These are phyloP conservation scores for Rhizopogon vulgaris DNA, from an alignment of 768 basidiomycete genomes.

Conservation along the genomic window DNA sequence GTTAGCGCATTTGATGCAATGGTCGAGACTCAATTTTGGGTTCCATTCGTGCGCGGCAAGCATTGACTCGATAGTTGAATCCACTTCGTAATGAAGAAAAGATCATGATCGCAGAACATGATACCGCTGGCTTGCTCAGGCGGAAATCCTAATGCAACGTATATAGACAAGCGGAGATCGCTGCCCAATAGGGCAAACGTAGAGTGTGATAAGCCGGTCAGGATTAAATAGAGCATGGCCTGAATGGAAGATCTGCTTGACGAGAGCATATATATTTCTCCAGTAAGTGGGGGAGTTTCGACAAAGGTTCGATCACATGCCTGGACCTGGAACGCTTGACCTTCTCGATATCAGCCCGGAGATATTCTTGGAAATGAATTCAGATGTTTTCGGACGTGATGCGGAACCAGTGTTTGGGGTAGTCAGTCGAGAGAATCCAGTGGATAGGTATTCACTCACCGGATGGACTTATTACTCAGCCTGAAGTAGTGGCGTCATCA, in stretches of 20 bases:
- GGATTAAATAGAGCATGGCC: neutral
- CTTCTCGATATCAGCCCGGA: neutral
- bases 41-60: neutral
- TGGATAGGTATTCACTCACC: neutral
- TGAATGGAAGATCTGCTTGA: neutral
- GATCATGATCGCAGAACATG: neutral
- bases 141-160: conserved; percentile 26
- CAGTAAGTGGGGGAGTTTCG: neutral
- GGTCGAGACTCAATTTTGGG: neutral
- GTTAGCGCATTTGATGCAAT: neutral
- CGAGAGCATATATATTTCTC: neutral
- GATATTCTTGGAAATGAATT: neutral
- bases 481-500: neutral
- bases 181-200: conserved; percentile 16
- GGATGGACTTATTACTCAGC: neutral
- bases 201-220: neutral
- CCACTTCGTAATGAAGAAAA: neutral
- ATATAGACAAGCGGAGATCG: conserved; percentile 17
- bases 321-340: neutral
- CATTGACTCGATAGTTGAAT: neutral
- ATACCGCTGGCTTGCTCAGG: conserved; percentile 6
- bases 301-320: neutral
- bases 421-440: neutral
- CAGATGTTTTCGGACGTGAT: neutral
- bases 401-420: neutral